Conservation (phyloP, 2,329 filamentous ascomycete species). For the Didymella lethalis region DNA sequence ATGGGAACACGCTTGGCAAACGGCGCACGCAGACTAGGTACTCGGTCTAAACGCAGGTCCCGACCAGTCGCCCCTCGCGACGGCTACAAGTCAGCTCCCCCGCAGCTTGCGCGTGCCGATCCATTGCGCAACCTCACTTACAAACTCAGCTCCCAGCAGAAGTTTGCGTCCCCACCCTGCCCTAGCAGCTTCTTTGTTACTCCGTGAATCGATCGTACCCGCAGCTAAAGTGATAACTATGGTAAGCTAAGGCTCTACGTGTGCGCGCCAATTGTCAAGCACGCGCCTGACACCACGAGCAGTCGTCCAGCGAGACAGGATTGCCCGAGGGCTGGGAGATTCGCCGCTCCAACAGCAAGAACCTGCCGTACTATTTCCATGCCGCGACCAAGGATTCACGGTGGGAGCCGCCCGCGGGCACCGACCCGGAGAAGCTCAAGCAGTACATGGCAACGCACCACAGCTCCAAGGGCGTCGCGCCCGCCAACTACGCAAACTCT, state of each 20-base stretch:
- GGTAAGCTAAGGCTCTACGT: slow-evolving; percentile 34
- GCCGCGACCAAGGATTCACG: slow-evolving; percentile 82
- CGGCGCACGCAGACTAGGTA: not conserved
- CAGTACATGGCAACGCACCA: slow-evolving; percentile 91
- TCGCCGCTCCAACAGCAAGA: slow-evolving; percentile 97
- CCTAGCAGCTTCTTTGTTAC: not conserved
- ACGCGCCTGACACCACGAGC: slow-evolving; percentile 32
- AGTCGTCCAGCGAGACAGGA: slow-evolving; percentile 59
- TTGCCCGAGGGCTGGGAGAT: slow-evolving; percentile 92
- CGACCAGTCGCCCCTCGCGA: not conserved
- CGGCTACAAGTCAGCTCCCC: slow-evolving; percentile 20
- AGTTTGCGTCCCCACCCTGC: slow-evolving; percentile 9
- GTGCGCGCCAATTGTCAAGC: slow-evolving; percentile 6
- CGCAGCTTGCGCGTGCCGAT: slow-evolving; percentile 37
- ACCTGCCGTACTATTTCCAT: slow-evolving; percentile 99
- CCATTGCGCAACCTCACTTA: slow-evolving; percentile 25
- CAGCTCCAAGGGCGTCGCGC: slow-evolving; percentile 62
- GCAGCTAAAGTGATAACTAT: slow-evolving; percentile 26
- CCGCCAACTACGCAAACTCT: slow-evolving; percentile 49
- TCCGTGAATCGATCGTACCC: not conserved
- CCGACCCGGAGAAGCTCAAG: slow-evolving; percentile 92
- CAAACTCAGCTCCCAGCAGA: slow-evolving; percentile 11
- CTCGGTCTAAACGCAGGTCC: slow-evolving; percentile 11
- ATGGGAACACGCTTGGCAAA: slow-evolving; percentile 13
- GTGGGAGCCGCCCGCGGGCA: slow-evolving; percentile 91